These are phyloP conservation scores for Plasmopara halstedii DNA, from an alignment of 352 stramenopile genomes.

Conservation along the genomic window DNA sequence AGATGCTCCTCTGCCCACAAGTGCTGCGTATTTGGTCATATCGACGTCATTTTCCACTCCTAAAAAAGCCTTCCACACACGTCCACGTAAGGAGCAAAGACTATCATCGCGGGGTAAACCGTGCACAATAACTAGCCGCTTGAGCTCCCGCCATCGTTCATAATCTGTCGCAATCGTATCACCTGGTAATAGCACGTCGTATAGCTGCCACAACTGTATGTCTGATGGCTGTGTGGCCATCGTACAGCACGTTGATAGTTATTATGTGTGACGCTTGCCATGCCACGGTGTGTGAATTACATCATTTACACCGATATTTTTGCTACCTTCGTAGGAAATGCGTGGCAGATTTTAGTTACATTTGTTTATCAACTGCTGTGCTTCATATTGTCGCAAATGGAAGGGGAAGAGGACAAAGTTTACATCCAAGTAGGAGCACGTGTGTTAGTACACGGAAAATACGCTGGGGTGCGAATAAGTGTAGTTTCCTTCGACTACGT, in stretches of 20 bases:
- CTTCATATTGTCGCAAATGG: conserved; percentile 5
- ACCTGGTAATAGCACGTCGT: conserved; percentile 16
- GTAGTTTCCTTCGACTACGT: conserved; percentile 2
- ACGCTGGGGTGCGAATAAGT: conserved; percentile 49
- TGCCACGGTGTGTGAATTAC: conserved; percentile 5
- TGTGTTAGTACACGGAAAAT: conserved; percentile 75
- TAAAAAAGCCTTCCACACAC: conserved; percentile 87
- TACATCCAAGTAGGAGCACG: conserved; percentile 24
- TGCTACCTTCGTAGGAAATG: not conserved
- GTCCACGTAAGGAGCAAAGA: conserved; percentile 62
- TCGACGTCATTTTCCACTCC: conserved; percentile 62
- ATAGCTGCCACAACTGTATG: conserved; percentile 13
- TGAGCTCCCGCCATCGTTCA: conserved; percentile 74
- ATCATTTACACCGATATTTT: not conserved
- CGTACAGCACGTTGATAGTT: not conserved
- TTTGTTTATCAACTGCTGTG: not conserved
- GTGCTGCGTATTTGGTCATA: conserved; percentile 49
- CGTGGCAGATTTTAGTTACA: not conserved
- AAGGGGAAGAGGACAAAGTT: conserved; percentile 10
- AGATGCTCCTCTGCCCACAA: conserved; percentile 71
- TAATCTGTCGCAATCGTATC: conserved; percentile 53
- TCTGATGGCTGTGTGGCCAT: conserved; percentile 1
- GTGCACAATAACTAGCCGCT: conserved; percentile 74
- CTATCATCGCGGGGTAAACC: conserved; percentile 54
- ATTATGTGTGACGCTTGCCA: not conserved